Evolutionary conservation across 2,329 filamentous ascomycete species (phyloP).

Genomic region (Pezicula radicicola): DNA sequence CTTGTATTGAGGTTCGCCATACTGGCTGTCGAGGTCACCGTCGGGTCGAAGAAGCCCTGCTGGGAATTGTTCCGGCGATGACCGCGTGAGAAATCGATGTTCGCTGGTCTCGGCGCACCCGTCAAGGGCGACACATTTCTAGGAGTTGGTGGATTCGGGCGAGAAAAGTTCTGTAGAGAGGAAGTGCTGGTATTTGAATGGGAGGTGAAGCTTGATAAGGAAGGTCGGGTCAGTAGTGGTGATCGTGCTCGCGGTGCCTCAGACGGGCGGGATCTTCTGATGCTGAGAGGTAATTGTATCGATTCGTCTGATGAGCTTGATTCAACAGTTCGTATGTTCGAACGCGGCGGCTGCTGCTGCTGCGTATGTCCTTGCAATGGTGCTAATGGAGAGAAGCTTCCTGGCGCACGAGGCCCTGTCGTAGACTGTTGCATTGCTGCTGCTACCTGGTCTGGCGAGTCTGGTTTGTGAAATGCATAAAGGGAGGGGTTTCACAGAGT

Average conservation of each 20-base stretch:
- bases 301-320: constrained; percentile 43
- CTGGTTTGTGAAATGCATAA: constrained; percentile 15
- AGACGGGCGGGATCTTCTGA: constrained; percentile 39
- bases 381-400: constrained; percentile 27
- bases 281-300: constrained; percentile 32
- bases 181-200: constrained; percentile 45
- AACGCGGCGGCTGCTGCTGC: not conserved
- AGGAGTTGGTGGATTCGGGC: constrained; percentile 37
- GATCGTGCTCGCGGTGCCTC: constrained; percentile 12
- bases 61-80: constrained; percentile 67
- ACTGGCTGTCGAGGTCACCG: constrained; percentile 36
- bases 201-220: constrained; percentile 46
- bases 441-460: not conserved
- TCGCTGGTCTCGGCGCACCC: constrained; percentile 33
- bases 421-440: constrained; percentile 20
- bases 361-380: constrained; percentile 15
- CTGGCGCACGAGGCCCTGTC: constrained; percentile 23
- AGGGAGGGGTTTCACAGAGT: constrained; percentile 18
- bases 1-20: constrained; percentile 20
- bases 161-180: constrained; percentile 53
- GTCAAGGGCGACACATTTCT: constrained; percentile 40
- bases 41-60: constrained; percentile 75
- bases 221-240: constrained; percentile 34
- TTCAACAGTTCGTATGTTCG: constrained; percentile 38
- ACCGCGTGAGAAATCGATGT: constrained; percentile 28